phyloP scores from a whole-genome alignment of 2,329 filamentous ascomycete genomes.

The Botrytis medusae region DNA sequence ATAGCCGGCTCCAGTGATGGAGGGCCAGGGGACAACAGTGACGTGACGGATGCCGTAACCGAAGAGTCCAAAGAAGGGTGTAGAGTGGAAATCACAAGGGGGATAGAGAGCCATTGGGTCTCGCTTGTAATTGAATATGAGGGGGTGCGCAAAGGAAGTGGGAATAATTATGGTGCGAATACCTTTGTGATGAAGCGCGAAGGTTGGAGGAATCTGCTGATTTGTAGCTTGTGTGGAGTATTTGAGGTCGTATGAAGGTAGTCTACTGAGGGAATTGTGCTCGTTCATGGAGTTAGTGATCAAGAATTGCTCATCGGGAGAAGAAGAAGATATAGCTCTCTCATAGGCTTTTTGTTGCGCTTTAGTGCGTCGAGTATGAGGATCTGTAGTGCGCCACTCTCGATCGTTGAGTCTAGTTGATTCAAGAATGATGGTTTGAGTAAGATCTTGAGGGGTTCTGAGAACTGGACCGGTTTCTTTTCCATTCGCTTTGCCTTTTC shows the following conservation, averaged over 20 bases:
- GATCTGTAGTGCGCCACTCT: constrained; percentile 8
- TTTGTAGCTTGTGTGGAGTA: neutral
- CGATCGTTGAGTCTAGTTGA: constrained; percentile 6
- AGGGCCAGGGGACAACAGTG: constrained; percentile 26
- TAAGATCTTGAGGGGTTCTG: constrained; percentile 3
- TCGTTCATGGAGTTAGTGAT: too few relatives aligned
- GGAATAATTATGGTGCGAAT: constrained; percentile 28
- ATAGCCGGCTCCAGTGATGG: constrained; percentile 24
- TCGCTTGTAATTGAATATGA: constrained; percentile 35
- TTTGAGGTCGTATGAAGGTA: neutral
- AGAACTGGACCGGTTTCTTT: neutral
- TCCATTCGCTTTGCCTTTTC: neutral
- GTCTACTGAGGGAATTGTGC: neutral
- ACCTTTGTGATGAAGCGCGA: neutral
- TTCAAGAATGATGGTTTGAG: constrained; percentile 17
- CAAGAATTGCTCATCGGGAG: neutral
- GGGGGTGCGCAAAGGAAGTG: constrained; percentile 36
- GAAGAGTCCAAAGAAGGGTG: constrained; percentile 34
- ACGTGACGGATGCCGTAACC: constrained; percentile 29
- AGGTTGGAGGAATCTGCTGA: neutral
- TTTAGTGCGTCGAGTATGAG: neutral
- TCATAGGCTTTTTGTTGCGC: constrained; percentile 4
- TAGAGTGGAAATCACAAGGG: constrained; percentile 32
- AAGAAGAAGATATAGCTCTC: neutral
- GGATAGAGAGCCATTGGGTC: constrained; percentile 11